Evolutionary conservation across 208 protist species (phyloP), one percentile per base, ranked within the genome.

Genomic region (Acanthamoeba royreba): DNA sequence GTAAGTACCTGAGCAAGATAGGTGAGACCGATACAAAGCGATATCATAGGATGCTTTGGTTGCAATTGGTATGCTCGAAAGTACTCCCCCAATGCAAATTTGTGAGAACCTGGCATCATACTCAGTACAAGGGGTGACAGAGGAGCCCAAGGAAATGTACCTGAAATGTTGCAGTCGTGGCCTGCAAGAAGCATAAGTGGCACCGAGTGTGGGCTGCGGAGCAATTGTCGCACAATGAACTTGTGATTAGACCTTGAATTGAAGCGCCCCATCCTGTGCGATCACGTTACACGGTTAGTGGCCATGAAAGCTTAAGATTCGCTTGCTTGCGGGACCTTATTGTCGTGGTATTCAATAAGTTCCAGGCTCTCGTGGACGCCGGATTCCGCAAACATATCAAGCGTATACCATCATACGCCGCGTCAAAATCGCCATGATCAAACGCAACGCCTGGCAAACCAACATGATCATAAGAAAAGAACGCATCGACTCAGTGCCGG

Each of bases 181-280:
- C 83, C 83, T 33, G 53, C 83, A 35, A 90, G 49, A 35, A 90
- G 58, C 52, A 90, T 58, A 9, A 58, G 83, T n/a, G 83, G 83
- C 4, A 90, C 52, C 15, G 46, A 69, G 83, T 90, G 58, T 25
- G 83, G 83, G 52, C 33, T 90, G 33, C 53, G 46, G 4, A 90
- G 83, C n/a, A 90, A 52, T 33, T 90, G 52, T 0, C 83, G 46
- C 38, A 90, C 53, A 38, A 90, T 66, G 53, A 90, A 90, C 83
- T 90, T 90, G 53, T 90, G 83, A 42, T 90, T 28, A 0, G 53
- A 66, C 31, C 53, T 13, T 35, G 83, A 90, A 42, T 90, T 90
- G 52, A 69, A 58, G 8, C 22, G 17, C 2, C 52, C 83, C 83
- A 90, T 69, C 11, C 83, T 85, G 61, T 19, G 3, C 15, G 31